Conservation (phyloP, 2,329 filamentous ascomycete species). For the Ambrosiella xylebori region DNA sequence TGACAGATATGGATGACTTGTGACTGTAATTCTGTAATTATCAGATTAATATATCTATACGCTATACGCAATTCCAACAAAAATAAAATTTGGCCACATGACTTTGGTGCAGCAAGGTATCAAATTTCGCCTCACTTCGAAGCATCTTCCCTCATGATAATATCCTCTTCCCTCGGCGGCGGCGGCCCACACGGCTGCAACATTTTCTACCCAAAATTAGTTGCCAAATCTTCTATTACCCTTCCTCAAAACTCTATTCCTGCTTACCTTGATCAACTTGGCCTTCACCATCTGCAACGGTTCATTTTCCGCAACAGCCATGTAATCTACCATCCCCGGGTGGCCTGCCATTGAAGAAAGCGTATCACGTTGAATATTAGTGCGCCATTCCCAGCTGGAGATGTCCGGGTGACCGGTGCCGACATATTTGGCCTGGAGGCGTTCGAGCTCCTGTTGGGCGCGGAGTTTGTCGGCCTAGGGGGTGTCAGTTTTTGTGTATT, state of each 20-base stretch:
- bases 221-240: neutral
- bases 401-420: slow-evolving; percentile 95
- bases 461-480: slow-evolving; percentile 85
- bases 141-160: slow-evolving; percentile 11
- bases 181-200: slow-evolving; percentile 43
- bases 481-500: neutral
- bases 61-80: neutral
- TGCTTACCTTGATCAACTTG: slow-evolving; percentile 54
- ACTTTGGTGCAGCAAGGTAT: neutral
- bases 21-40: too few relatives aligned
- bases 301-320: slow-evolving; percentile 78
- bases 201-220: slow-evolving; percentile 39
- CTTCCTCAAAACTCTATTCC: too few relatives aligned
- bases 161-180: slow-evolving; percentile 35
- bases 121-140: slow-evolving; percentile 1
- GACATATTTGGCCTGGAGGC: slow-evolving; percentile 86
- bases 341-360: slow-evolving; percentile 82
- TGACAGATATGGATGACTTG: too few relatives aligned
- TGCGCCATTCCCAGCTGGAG: slow-evolving; percentile 92
- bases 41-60: neutral
- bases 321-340: slow-evolving; percentile 71
- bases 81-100: neutral
- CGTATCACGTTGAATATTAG: slow-evolving; percentile 87
- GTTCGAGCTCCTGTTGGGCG: slow-evolving; percentile 92
- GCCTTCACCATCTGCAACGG: slow-evolving; percentile 63